Evolutionary conservation across 2,329 filamentous ascomycete genomes (phyloP).

Genomic region (Canariomyces notabilis): DNA sequence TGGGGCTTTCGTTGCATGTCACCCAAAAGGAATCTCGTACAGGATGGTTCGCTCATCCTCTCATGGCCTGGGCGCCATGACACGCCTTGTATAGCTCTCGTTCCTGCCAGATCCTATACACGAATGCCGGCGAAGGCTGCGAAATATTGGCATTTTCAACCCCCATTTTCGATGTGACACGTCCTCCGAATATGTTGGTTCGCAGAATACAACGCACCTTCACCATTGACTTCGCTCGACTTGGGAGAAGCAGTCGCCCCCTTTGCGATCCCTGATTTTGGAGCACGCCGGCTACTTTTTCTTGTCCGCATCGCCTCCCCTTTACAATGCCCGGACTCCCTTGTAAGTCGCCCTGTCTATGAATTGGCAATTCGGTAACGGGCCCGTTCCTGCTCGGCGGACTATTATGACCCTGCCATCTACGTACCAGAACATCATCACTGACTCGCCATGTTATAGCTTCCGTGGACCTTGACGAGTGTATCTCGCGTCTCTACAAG

Average conservation of each 20-base stretch:
- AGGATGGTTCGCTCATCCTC: neutral
- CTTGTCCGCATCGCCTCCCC: neutral
- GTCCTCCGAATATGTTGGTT: conserved; percentile 26
- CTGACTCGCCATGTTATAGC: conserved; percentile 45
- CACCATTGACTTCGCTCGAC: conserved; percentile 26
- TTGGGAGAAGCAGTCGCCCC: conserved; percentile 20
- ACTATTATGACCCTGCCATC: neutral
- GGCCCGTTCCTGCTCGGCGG: neutral
- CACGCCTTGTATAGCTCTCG: neutral
- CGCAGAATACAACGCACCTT: conserved; percentile 19
- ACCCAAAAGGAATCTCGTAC: neutral
- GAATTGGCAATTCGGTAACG: neutral
- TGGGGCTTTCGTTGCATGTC: conserved; percentile 4
- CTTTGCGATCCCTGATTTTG: conserved; percentile 17
- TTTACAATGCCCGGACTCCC: conserved; percentile 33
- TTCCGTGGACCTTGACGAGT: conserved; percentile 97
- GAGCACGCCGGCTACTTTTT: neutral
- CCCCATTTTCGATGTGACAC: conserved; percentile 18
- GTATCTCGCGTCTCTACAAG: conserved; percentile 92
- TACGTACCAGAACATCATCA: neutral
- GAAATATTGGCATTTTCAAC: neutral
- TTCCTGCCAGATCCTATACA: neutral
- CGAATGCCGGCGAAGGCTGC: neutral
- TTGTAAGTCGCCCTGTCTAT: conserved; percentile 22
- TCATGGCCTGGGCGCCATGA: neutral